Evolutionary conservation across 1,139 yeast genomes (phyloP).

Genomic region (Saccharomycopsis hybrid): DNA sequence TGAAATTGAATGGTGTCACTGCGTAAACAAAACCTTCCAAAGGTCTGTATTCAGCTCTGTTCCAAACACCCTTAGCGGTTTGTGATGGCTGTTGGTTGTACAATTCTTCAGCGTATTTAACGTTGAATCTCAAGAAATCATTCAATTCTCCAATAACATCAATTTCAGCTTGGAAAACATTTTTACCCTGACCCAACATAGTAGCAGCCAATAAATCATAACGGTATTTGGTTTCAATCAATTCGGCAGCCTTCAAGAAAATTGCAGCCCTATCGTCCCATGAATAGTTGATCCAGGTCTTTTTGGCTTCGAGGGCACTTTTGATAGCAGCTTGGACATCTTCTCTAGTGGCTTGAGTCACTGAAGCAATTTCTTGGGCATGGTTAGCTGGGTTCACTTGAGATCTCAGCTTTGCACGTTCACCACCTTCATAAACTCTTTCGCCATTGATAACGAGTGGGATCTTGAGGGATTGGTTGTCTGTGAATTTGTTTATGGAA

Average conservation of each 20-base stretch:
- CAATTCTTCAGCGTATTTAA: constrained; percentile 80
- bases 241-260: constrained; percentile 89
- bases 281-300: constrained; percentile 69
- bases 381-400: constrained; percentile 78
- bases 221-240: constrained; percentile 85
- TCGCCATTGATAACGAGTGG: constrained; percentile 87
- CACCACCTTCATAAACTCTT: constrained; percentile 39
- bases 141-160: constrained; percentile 86
- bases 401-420: constrained; percentile 30
- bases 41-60: constrained; percentile 93
- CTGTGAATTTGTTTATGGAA: constrained; percentile 60
- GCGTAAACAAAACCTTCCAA: constrained; percentile 97
- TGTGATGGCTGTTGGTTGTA: constrained; percentile 77
- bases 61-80: constrained; percentile 87
- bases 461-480: constrained; percentile 53
- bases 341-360: constrained; percentile 61
- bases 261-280: constrained; percentile 92
- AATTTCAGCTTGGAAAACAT: constrained; percentile 97
- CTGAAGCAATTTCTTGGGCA: constrained; percentile 64
- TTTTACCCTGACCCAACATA: constrained; percentile 96
- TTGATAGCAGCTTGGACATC: constrained; percentile 70
- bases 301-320: constrained; percentile 67
- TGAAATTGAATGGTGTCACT: constrained; percentile 95
- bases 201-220: constrained; percentile 96
- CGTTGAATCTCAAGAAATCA: constrained; percentile 88